A percentile compares a stretch with the other conserved stretches of the same genome.
phyloP scores from a whole-genome alignment of 306 rosid genomes.

The Luffa acutangula region DNA sequence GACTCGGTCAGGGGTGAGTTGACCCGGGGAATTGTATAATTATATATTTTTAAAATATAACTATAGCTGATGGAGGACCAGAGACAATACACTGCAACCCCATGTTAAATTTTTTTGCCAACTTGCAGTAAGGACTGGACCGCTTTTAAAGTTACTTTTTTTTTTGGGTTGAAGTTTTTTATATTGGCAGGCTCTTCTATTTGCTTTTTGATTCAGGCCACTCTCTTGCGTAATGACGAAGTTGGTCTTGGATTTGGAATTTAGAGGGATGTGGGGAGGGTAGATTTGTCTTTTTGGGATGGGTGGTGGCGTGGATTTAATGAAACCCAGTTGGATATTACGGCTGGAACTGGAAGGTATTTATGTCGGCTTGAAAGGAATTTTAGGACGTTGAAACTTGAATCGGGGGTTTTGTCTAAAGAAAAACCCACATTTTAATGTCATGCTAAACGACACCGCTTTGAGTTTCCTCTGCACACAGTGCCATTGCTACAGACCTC shows the following conservation, averaged over 20 bases:
- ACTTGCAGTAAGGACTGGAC: constrained; percentile 6
- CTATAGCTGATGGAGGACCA: constrained; percentile 12
- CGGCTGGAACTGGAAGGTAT: constrained; percentile 16
- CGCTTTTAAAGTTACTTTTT: background rate
- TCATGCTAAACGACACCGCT: background rate
- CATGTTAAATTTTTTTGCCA: constrained; percentile 6
- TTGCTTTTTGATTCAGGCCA: background rate
- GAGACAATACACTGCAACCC: constrained; percentile 6
- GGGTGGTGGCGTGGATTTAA: background rate
- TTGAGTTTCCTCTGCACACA: background rate
- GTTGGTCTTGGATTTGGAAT: background rate
- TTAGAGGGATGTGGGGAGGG: background rate
- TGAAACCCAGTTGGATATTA: constrained; percentile 1
- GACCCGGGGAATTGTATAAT: background rate
- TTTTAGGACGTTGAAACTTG: constrained; percentile 18
- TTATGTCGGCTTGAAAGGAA: constrained; percentile 39
- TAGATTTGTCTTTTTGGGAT: background rate
- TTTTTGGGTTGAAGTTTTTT: background rate
- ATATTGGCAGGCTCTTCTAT: background rate
- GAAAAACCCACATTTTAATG: background rate
- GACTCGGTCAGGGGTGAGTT: background rate
- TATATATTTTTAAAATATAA: background rate
- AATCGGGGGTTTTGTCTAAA: background rate
- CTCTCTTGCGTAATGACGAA: constrained; percentile 3
- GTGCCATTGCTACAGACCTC: background rate